Percentiles rank a stretch among this genome's conserved stretches.
These are phyloP conservation scores for Alternaria brassicicola DNA, from an alignment of 2,329 filamentous ascomycete genomes.

Conservation along the genomic window DNA sequence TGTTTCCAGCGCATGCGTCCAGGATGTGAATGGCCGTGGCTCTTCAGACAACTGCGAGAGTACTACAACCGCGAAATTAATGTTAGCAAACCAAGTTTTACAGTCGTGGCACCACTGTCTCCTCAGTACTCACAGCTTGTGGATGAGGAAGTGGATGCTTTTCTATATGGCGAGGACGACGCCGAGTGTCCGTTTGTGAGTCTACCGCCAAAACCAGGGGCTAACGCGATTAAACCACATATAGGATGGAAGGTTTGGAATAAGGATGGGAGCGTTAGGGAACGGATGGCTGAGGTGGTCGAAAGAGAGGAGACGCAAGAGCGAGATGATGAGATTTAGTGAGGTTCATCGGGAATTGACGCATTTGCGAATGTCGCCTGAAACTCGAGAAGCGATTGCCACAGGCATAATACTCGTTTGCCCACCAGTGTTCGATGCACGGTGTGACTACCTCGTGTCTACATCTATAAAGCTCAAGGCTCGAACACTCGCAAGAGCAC, in stretches of 20 bases:
- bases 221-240: background rate
- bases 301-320: background rate
- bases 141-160: slow-evolving; percentile 15
- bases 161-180: slow-evolving; percentile 6
- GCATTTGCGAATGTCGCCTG: background rate
- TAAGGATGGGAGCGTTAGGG: slow-evolving; percentile 1
- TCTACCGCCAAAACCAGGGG: background rate
- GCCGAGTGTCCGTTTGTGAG: slow-evolving; percentile 13
- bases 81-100: background rate
- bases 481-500: background rate
- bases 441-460: background rate
- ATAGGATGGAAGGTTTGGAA: slow-evolving; percentile 19
- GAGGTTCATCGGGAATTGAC: background rate
- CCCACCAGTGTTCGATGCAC: background rate
- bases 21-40: background rate
- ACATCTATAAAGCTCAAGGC: background rate
- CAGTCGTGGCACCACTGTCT: background rate
- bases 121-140: slow-evolving; percentile 2
- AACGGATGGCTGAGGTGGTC: slow-evolving; percentile 4
- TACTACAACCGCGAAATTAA: background rate
- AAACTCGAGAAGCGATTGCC: background rate
- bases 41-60: slow-evolving; percentile 1
- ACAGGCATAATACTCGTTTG: background rate
- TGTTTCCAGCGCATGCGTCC: background rate
- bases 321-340: background rate